A percentile compares a stretch with the other conserved stretches of the same genome.
Conservation (phyloP, 1,139 yeast genomes). For the Debaryomyces udenii region DNA sequence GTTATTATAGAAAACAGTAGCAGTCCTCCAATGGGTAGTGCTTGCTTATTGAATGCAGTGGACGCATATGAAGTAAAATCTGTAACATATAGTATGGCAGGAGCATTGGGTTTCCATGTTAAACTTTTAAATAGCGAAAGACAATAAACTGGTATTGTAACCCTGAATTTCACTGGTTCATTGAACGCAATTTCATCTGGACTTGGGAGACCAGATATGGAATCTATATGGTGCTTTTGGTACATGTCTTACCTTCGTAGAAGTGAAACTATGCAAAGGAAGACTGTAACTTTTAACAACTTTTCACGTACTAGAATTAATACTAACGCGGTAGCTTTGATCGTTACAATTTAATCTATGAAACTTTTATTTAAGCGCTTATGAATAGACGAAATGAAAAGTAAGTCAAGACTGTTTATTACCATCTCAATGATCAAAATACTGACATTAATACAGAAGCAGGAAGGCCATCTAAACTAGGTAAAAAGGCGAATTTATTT, state of each 20-base stretch:
- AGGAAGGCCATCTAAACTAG: conserved; percentile 23
- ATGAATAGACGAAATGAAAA: conserved; percentile 1
- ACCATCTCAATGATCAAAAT: background rate
- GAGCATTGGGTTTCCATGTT: conserved; percentile 17
- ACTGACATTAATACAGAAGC: conserved; percentile 15
- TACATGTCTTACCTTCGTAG: background rate
- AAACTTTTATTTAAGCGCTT: too few species aligned
- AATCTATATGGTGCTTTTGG: conserved; percentile 1
- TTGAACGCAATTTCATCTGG: conserved; percentile 4
- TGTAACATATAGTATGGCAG: conserved; percentile 22
- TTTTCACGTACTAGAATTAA: too few species aligned
- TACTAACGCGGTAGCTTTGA: too few species aligned
- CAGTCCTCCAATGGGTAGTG: conserved; percentile 15
- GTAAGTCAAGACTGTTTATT: background rate
- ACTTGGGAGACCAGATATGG: conserved; percentile 10
- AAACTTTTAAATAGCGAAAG: conserved; percentile 14
- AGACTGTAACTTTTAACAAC: too few species aligned
- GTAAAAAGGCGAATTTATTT: conserved; percentile 21
- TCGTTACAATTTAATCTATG: background rate
- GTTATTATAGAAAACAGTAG: conserved; percentile 8
- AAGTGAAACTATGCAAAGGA: too few species aligned
- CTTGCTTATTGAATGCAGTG: conserved; percentile 18
- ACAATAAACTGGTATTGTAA: conserved; percentile 18
- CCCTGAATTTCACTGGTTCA: conserved; percentile 6
- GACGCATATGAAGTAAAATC: conserved; percentile 21